phyloP scores from a whole-genome alignment of 345 rosid species.

The Eucalyptus dawsonii region DNA sequence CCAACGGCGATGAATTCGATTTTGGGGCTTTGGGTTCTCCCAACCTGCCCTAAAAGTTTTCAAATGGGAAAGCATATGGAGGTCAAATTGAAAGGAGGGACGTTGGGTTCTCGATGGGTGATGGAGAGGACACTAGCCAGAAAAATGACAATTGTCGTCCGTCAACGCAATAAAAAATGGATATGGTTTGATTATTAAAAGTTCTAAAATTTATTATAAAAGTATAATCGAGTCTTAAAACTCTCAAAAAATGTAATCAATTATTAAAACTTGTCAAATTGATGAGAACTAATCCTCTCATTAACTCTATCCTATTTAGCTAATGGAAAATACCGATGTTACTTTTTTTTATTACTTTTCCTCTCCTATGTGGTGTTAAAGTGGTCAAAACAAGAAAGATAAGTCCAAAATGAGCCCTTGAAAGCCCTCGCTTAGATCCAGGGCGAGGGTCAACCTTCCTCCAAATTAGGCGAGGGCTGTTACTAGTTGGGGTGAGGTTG shows the following conservation, averaged over 20 bases:
- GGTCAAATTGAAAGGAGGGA: conserved; percentile 12
- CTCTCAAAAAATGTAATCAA: too few relatives aligned
- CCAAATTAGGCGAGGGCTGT: too few relatives aligned
- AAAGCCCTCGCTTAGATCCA: too few relatives aligned
- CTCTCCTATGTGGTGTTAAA: rapidly evolving
- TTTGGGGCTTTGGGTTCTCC: conserved; percentile 35
- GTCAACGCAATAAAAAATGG: background rate
- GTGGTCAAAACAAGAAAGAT: too few relatives aligned
- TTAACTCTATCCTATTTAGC: too few relatives aligned
- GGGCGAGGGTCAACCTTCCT: too few relatives aligned
- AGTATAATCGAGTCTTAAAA: rapidly evolving
- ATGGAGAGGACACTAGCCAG: conserved; percentile 80
- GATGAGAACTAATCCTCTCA: rapidly evolving
- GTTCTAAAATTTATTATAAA: rapidly evolving
- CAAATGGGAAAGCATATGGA: conserved; percentile 2
- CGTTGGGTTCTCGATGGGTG: conserved; percentile 43
- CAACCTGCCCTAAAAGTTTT: conserved; percentile 18
- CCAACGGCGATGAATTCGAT: conserved; percentile 8
- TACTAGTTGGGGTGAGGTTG: too few relatives aligned
- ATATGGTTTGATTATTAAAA: too few relatives aligned
- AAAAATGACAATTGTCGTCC: background rate
- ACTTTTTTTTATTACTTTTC: too few relatives aligned
- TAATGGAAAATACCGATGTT: too few relatives aligned
- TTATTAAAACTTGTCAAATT: too few relatives aligned
- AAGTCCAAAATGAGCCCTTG: too few relatives aligned